phyloP scores from a whole-genome alignment of 176 grass and related monocot species.

The Dactylis glomerata region DNA sequence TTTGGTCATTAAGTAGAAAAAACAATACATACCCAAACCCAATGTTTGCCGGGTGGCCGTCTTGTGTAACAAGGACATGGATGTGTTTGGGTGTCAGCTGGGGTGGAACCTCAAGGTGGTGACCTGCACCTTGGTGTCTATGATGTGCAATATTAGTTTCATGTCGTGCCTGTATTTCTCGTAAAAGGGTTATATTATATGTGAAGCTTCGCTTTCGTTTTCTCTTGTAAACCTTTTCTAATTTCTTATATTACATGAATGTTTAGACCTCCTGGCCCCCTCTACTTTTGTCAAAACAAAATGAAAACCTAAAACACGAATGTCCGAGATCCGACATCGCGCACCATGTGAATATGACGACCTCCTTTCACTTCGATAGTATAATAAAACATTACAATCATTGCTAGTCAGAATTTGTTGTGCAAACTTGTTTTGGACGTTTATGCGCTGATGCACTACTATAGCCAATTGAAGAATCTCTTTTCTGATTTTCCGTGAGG shows the following conservation, averaged over 20 bases:
- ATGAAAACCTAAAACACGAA: background rate
- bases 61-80: too few relatives aligned
- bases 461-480: background rate
- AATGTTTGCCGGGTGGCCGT: background rate
- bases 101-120: too few relatives aligned
- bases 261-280: too few relatives aligned
- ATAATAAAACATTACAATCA: background rate
- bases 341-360: background rate
- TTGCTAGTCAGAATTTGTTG: background rate
- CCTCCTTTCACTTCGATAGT: background rate
- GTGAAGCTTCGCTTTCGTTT: background rate
- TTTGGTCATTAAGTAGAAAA: too few relatives aligned
- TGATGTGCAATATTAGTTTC: too few relatives aligned
- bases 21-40: too few relatives aligned
- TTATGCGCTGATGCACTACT: slow-evolving; percentile 4
- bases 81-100: too few relatives aligned
- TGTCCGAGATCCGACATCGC: background rate
- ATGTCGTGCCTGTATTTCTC: too few relatives aligned
- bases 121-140: too few relatives aligned
- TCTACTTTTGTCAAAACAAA: background rate
- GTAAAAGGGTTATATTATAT: too few relatives aligned
- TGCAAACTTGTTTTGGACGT: background rate
- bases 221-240: background rate
- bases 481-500: slow-evolving; percentile 4
- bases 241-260: background rate